Conservation (phyloP, 257 asterid genomes). For the Przewalskia tangutica region DNA sequence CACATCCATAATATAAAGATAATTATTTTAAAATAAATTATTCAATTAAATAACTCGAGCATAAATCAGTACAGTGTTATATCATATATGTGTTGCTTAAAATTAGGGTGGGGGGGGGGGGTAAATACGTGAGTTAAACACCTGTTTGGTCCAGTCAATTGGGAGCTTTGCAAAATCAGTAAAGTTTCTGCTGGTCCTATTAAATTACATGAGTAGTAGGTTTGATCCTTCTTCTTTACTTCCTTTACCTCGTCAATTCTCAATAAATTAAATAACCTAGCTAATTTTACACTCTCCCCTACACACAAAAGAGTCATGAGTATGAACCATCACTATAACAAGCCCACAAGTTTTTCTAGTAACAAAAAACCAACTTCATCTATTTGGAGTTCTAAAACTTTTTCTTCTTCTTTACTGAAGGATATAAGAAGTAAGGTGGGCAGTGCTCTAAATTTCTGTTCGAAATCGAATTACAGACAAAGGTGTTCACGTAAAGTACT, state of each 20-base stretch:
- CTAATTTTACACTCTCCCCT: not conserved
- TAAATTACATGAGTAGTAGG: not conserved
- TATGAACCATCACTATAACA: constrained; percentile 21
- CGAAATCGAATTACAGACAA: constrained; percentile 17
- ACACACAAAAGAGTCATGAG: constrained; percentile 25
- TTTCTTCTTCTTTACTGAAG: constrained; percentile 8
- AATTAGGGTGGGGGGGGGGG: not conserved
- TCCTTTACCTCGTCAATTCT: constrained; percentile 7
- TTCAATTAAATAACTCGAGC: too few relatives aligned
- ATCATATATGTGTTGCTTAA: not conserved
- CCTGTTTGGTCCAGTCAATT: constrained; percentile 6
- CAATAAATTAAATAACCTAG: constrained; percentile 37
- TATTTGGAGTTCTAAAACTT: constrained; percentile 24
- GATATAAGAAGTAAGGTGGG: constrained; percentile 44
- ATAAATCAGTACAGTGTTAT: too few relatives aligned
- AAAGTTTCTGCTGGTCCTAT: not conserved
- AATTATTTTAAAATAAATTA: too few relatives aligned
- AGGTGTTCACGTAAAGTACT: constrained; percentile 40
- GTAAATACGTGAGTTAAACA: constrained; percentile 4
- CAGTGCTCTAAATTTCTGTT: constrained; percentile 21
- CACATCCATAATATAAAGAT: too few relatives aligned
- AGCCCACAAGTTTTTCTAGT: constrained; percentile 9
- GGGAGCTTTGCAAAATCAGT: not conserved
- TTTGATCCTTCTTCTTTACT: not conserved
- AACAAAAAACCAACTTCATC: constrained; percentile 17